Conservation (phyloP, 371 early-diverging fungal genomes). For the Lichtheimia ornata region DNA sequence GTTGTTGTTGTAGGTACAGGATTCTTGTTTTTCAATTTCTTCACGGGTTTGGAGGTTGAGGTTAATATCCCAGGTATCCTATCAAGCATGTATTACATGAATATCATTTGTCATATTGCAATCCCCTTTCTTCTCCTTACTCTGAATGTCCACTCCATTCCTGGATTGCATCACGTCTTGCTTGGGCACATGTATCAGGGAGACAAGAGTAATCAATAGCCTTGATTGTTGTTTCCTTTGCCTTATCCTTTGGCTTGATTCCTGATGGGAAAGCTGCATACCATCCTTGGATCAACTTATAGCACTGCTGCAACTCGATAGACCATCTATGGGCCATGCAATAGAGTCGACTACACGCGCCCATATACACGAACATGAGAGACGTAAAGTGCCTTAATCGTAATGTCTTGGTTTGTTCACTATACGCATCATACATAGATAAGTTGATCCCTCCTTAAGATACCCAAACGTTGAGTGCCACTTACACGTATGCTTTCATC, state of each 20-base stretch:
- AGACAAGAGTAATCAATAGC: slow-evolving; percentile 10
- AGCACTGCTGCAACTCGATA: slow-evolving; percentile 36
- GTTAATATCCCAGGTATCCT: slow-evolving; percentile 16
- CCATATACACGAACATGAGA: slow-evolving; percentile 37
- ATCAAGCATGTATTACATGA: not conserved
- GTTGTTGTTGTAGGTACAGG: not conserved
- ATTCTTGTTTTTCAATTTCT: not conserved
- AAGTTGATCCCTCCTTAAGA: not conserved
- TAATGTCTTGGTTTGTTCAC: slow-evolving; percentile 36
- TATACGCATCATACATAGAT: not conserved
- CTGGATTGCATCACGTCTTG: slow-evolving; percentile 8
- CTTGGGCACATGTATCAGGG: slow-evolving; percentile 2
- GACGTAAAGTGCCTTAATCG: slow-evolving; percentile 41
- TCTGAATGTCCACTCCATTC: slow-evolving; percentile 11
- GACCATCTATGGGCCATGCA: slow-evolving; percentile 26
- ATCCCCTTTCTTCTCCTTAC: slow-evolving; percentile 2
- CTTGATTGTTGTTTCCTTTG: slow-evolving; percentile 12
- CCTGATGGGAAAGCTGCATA: slow-evolving; percentile 35
- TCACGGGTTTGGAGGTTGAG: not conserved
- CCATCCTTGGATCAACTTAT: slow-evolving; percentile 33
- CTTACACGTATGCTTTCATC: slow-evolving; percentile 27
- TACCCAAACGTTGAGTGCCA: not conserved
- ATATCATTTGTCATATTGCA: not conserved
- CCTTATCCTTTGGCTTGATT: slow-evolving; percentile 15
- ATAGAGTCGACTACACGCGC: slow-evolving; percentile 36